Percentiles rank a stretch among this genome's conserved stretches.
phyloP scores from a whole-genome alignment of 257 asterid species.

The Galeopsis tetrahit region DNA sequence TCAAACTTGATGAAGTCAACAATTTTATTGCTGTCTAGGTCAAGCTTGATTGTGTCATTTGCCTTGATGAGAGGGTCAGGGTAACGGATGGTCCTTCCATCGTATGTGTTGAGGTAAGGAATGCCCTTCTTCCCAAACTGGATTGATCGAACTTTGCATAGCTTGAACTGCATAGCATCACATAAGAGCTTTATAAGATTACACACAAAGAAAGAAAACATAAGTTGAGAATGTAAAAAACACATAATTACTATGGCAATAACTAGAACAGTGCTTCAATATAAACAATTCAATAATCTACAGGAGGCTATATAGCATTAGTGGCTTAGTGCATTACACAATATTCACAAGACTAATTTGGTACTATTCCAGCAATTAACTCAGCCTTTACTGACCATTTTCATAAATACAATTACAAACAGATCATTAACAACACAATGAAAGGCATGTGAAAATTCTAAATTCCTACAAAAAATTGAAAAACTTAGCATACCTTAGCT shows the following conservation, averaged over 20 bases:
- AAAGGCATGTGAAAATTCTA: neutral
- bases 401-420: neutral
- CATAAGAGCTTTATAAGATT: neutral
- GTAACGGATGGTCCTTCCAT: slow-evolving; percentile 52
- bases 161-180: slow-evolving; percentile 40
- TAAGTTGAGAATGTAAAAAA: neutral
- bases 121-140: slow-evolving; percentile 54
- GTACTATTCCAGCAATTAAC: neutral
- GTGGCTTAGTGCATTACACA: neutral
- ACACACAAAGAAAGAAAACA: neutral
- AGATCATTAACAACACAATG: neutral
- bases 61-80: slow-evolving; percentile 54
- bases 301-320: neutral
- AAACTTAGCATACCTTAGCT: slow-evolving; percentile 40
- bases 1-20: slow-evolving; percentile 57
- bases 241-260: no score
- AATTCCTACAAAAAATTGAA: neutral
- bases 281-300: neutral
- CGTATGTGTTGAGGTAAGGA: slow-evolving; percentile 46
- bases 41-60: slow-evolving; percentile 44
- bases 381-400: neutral
- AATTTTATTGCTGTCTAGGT: slow-evolving; percentile 41
- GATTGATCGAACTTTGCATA: slow-evolving; percentile 51
- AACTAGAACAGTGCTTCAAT: neutral
- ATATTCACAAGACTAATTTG: neutral